Conservation (phyloP, 2,329 filamentous ascomycete species). For the Cladosporium cucumerinum region DNA sequence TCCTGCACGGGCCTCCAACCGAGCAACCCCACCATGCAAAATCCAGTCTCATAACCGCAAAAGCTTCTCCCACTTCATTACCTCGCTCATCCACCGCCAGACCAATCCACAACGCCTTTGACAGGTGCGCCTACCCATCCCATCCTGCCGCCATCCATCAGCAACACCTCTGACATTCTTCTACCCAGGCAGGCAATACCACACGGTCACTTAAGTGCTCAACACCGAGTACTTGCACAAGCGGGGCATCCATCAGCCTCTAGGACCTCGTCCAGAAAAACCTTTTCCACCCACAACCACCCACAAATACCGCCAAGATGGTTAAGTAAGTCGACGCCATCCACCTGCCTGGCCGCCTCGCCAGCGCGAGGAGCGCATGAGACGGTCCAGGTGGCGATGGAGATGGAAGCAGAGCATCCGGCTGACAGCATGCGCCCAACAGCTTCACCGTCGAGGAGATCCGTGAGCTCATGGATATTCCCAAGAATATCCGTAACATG, state of each 20-base stretch:
- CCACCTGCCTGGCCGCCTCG: not conserved
- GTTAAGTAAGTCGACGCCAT: conserved; percentile 78
- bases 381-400: not conserved
- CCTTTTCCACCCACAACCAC: conserved; percentile 23
- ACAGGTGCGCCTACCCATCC: conserved; percentile 21
- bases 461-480: conserved; percentile 71
- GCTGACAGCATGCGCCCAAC: conserved; percentile 51
- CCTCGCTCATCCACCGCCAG: conserved; percentile 20
- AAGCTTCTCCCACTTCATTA: conserved; percentile 16
- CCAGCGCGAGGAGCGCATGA: not conserved
- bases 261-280: conserved; percentile 21
- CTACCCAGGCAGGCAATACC: conserved; percentile 32
- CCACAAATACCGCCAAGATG: conserved; percentile 83
- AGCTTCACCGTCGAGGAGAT: conserved; percentile 98
- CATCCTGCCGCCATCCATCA: conserved; percentile 10
- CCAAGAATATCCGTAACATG: conserved; percentile 84
- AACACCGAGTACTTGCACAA: conserved; percentile 22
- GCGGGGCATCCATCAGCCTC: conserved; percentile 26
- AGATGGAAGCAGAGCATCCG: not conserved
- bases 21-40: conserved; percentile 3
- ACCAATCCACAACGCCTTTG: conserved; percentile 23
- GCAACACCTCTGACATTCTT: conserved; percentile 39
- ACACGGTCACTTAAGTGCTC: conserved; percentile 24
- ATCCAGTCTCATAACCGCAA: conserved; percentile 4
- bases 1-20: not conserved